Evolutionary conservation across 2,329 filamentous ascomycete genomes (phyloP), one percentile per base, ranked within the genome.

Genomic region (Daldinia sp.): DNA sequence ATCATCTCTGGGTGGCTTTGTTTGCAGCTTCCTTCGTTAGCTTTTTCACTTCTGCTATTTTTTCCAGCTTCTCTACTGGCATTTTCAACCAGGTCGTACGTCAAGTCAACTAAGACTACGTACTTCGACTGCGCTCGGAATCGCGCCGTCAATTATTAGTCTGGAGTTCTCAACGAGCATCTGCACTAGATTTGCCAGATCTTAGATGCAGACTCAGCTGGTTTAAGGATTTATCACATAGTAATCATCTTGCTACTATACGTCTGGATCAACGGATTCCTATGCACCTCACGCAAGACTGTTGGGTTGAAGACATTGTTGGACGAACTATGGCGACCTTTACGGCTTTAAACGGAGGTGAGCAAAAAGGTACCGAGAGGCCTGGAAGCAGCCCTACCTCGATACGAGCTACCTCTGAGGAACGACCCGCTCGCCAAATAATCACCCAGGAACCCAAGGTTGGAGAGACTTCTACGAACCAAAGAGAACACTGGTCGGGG

Each of bases 401-500:
- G 10, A 75, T 71, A 67, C 75, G 72, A 50, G 65, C 71, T 18
- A 58, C 59, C 33, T 75, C 76, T 26, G 77, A 78, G 58, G 76
- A 78, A 50, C 73, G 74, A 33, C 48, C 74, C 51, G 58, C 48
- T 60, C 66, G 63, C 59, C 70, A 74, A 46, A 55, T 58, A 28
- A 41, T 64, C 73, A 72, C 70, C 57, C 72, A 77, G 23, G 77
- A 78, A 60, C 60, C 72, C 15, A 74, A 69, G 39, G 66, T 73
- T 48, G 72, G 69, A 59, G 71, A 80, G 72, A 44, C 39, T 20
- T 60, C 75, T 9, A 53, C 72, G 28, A 76, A 71, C 37, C 78
- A 79, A 28, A 75, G 75, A 57, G 84, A 85, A 12, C 79, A 79
- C 58, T 84, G 84, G 81, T 76, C 82, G 33, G 77, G 74, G 4